These are phyloP conservation scores for Kalaharituber pfeilii DNA, from an alignment of 2,329 filamentous ascomycete genomes.

Conservation along the genomic window DNA sequence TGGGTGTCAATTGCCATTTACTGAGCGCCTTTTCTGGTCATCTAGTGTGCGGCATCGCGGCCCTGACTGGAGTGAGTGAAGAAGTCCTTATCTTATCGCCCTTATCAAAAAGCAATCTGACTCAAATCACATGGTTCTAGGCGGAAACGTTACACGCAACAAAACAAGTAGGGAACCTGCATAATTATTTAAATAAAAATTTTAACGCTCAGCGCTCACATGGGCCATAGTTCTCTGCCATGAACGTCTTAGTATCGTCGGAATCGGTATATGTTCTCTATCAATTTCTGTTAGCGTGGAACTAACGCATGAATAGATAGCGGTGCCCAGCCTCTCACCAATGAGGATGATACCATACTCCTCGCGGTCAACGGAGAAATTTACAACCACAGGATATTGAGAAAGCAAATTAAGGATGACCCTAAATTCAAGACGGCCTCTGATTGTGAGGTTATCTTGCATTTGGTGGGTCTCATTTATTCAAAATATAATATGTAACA, in stretches of 20 bases:
- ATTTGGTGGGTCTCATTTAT: slow-evolving; percentile 46
- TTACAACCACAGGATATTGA: slow-evolving; percentile 94
- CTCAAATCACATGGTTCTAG: slow-evolving; percentile 35
- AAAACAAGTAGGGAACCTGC: slow-evolving; percentile 55
- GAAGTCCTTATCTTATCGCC: slow-evolving; percentile 8
- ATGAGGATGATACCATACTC: slow-evolving; percentile 70
- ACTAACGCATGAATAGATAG: slow-evolving; percentile 43
- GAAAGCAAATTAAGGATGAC: slow-evolving; percentile 63
- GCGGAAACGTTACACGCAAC: slow-evolving; percentile 76
- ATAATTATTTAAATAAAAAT: not conserved
- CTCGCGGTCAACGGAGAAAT: slow-evolving; percentile 98
- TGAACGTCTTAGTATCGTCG: slow-evolving; percentile 93
- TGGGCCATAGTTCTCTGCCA: slow-evolving; percentile 61
- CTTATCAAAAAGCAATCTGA: slow-evolving; percentile 14
- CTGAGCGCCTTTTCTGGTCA: slow-evolving; percentile 28
- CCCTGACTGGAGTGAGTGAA: slow-evolving; percentile 85
- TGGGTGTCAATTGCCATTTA: slow-evolving; percentile 22
- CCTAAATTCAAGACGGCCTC: slow-evolving; percentile 99
- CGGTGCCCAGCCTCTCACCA: slow-evolving; percentile 88
- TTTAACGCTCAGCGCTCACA: not conserved
- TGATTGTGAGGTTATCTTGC: slow-evolving; percentile 97
- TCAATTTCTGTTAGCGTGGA: not conserved
- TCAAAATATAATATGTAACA: not conserved
- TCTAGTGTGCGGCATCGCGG: slow-evolving; percentile 80
- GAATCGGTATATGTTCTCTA: slow-evolving; percentile 51